Base-by-base conservation (phyloP, 176 grass and related monocot species). In the Panicum miliaceum region DNA sequence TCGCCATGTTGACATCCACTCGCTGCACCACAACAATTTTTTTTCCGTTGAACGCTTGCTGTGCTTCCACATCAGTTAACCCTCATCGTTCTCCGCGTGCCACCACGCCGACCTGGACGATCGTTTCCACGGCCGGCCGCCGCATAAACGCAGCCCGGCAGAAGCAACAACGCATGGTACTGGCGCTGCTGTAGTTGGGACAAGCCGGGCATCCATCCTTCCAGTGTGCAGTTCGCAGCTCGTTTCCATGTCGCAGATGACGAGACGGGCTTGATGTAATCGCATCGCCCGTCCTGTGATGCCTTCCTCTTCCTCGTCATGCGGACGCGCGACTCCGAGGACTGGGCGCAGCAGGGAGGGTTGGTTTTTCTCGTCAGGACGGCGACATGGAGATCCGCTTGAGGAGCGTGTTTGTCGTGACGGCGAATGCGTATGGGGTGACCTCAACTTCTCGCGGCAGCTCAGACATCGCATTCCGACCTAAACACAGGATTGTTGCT, bases 261-360 rank as follows among this genome's bases (percentile, higher is more conserved):
- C 61, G 61, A 47, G 60, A 56, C 61, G 63, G 12, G 12, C 6
- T 15, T 68, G 32, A 25, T 67, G 32, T 13, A 10, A 20, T 56
- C 6, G 0, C 27, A 34, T 51, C 47, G 18, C 62, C 29, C 50
- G 58, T 72, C 56, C 37, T 36, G 8, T 27, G 68, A 81, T 75
- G 77, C 59, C 45, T 63, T 72, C 42, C 76, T 80, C 41, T 63
- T 72, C 42, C 76, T 80, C 41, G 42, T 64, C 77, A 45, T 23
- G 58, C 40, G 18, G 45, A 42, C 77, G 23, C 38, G 56, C 27
- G 29, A 66, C 63, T 64, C 13, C 25, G 46, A 48, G 27, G 42
- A 35, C 42, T 38, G 5, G 13, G 32, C 23, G 47, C 59, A 42
- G 29, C 29, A 1, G 10, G 34, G n/a, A n/a, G n/a, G n/a, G n/a